Conservation (phyloP, 2,329 filamentous ascomycete genomes). For the Chrysoporthe cubensis region DNA sequence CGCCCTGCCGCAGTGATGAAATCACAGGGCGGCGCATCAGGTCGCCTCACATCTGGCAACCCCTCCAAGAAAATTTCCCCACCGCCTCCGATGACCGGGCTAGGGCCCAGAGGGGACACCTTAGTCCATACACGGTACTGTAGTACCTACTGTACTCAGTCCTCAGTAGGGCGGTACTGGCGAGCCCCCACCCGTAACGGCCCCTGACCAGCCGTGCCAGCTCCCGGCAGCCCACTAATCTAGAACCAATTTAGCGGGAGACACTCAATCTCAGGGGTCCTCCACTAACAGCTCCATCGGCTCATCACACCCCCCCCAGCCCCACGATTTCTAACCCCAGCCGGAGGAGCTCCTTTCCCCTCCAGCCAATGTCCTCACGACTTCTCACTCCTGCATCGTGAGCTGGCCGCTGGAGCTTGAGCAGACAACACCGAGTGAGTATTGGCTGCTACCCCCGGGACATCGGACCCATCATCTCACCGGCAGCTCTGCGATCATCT, state of each 20-base stretch:
- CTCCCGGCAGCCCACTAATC: neutral
- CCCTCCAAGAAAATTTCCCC: constrained; percentile 20
- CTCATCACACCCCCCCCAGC: constrained; percentile 23
- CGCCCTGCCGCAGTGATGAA: neutral
- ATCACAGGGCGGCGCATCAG: neutral
- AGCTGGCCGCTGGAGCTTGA: constrained; percentile 19
- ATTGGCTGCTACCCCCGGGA: constrained; percentile 7
- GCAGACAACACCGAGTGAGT: neutral
- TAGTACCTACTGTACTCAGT: no score
- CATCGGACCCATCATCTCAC: constrained; percentile 14
- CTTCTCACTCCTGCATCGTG: constrained; percentile 17
- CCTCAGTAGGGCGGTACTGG: no score
- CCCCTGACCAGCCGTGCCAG: neutral
- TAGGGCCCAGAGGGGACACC: neutral
- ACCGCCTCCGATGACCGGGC: constrained; percentile 17
- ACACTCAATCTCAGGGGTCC: constrained; percentile 23
- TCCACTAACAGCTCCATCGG: neutral
- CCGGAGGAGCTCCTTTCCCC: constrained; percentile 13
- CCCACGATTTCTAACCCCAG: constrained; percentile 27
- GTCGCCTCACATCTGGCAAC: constrained; percentile 1
- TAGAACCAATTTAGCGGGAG: constrained; percentile 9
- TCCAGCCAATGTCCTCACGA: constrained; percentile 18
- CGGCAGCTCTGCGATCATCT: neutral
- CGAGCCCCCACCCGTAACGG: neutral
- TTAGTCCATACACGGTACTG: no score